These are phyloP conservation scores for Spiromastix sp. DNA, from an alignment of 2,329 filamentous ascomycete species.

Conservation along the genomic window DNA sequence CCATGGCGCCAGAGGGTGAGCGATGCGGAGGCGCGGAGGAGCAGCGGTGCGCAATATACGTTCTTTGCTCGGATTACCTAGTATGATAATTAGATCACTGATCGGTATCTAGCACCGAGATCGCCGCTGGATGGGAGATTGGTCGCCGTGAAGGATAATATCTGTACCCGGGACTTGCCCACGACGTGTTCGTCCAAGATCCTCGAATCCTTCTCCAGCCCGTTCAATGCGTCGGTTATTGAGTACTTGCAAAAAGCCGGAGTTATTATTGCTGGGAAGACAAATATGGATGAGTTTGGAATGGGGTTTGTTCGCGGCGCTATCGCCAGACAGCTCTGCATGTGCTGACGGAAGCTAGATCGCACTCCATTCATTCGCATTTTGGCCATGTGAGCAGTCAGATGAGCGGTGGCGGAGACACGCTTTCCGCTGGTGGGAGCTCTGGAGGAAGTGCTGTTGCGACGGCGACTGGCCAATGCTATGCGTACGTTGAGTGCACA, in stretches of 20 bases:
- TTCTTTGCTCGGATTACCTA: background rate
- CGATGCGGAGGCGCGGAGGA: slow-evolving; percentile 26
- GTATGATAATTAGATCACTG: slow-evolving; percentile 4
- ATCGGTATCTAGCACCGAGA: slow-evolving; percentile 12
- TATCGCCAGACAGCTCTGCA: background rate
- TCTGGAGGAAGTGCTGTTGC: slow-evolving; percentile 89
- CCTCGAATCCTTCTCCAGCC: slow-evolving; percentile 59
- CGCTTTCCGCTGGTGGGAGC: slow-evolving; percentile 69
- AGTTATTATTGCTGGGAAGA: slow-evolving; percentile 61
- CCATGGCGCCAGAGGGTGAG: slow-evolving; percentile 26
- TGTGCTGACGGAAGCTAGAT: slow-evolving; percentile 24
- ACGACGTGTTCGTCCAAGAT: slow-evolving; percentile 79
- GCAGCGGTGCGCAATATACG: slow-evolving; percentile 25
- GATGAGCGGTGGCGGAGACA: slow-evolving; percentile 24
- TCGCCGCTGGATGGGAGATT: slow-evolving; percentile 33
- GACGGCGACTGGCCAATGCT: slow-evolving; percentile 55
- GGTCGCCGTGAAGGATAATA: slow-evolving; percentile 70
- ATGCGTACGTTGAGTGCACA: slow-evolving; percentile 36
- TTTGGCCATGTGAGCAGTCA: slow-evolving; percentile 55
- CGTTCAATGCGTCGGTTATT: slow-evolving; percentile 76
- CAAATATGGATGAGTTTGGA: slow-evolving; percentile 91
- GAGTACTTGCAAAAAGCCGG: slow-evolving; percentile 54
- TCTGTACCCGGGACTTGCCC: slow-evolving; percentile 51
- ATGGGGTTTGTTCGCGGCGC: slow-evolving; percentile 52
- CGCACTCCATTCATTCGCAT: slow-evolving; percentile 60